A percentile compares a stretch with the other conserved stretches of the same genome.
phyloP scores from a whole-genome alignment of 805 yeast genomes.

The Wickerhamiella qilinensis region DNA sequence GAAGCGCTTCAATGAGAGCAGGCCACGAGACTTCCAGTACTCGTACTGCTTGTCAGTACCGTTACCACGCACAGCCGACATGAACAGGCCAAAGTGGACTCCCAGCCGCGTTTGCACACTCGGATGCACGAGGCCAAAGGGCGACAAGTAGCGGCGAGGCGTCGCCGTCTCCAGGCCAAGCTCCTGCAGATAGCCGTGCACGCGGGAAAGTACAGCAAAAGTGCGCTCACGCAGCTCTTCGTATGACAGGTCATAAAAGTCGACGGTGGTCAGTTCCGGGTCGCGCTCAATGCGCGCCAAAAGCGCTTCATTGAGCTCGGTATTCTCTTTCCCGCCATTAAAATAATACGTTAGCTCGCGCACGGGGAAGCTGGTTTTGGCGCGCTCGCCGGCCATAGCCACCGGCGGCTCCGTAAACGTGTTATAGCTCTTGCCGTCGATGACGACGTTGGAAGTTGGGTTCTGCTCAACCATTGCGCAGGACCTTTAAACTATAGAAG shows the following conservation, averaged over 20 bases:
- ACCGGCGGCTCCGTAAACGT: conserved; percentile 23
- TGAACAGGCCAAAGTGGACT: conserved; percentile 60
- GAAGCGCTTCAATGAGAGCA: conserved; percentile 14
- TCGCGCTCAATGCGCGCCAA: conserved; percentile 36
- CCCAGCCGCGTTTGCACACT: conserved; percentile 59
- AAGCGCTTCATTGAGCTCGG: conserved; percentile 26
- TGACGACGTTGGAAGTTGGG: conserved; percentile 3
- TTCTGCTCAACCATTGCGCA: conserved; percentile 2
- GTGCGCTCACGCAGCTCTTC: conserved; percentile 25
- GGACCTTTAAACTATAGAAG: too few relatives aligned
- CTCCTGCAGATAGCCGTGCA: conserved; percentile 9
- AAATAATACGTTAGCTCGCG: conserved; percentile 28
- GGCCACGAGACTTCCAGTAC: conserved; percentile 47
- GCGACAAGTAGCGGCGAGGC: conserved; percentile 6
- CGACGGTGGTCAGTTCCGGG: conserved; percentile 31
- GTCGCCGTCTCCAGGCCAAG: conserved; percentile 5
- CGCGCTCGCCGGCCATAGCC: conserved; percentile 26
- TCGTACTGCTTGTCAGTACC: conserved; percentile 61
- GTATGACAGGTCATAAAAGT: conserved; percentile 30
- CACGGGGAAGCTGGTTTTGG: conserved; percentile 22
- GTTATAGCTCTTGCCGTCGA: conserved; percentile 9
- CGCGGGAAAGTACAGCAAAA: conserved; percentile 19
- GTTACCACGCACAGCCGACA: conserved; percentile 57
- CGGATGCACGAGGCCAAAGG: conserved; percentile 33
- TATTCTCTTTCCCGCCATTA: conserved; percentile 27